Base-by-base conservation (phyloP, 2,329 filamentous ascomycete genomes). In the Colletotrichum sp. region DNA sequence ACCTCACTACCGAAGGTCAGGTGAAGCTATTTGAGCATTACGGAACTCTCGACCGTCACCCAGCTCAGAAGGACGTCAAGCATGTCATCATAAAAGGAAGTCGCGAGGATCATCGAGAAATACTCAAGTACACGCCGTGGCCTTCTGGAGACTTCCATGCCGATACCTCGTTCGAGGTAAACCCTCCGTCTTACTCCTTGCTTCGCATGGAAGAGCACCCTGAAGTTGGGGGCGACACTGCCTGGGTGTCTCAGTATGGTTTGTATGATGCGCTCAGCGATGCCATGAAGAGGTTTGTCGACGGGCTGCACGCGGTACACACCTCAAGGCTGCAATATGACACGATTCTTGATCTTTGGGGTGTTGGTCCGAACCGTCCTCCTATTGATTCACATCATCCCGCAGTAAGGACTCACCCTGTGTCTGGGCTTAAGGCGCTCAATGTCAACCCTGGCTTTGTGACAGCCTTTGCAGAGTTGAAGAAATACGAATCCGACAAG, bases 191-290 rank as follows among this genome's bases (percentile, higher is more conserved):
- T 2, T 89, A 88, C 74, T 88, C 86, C 2, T 76, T 89, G n/a
- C 80, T 89, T 13, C 82, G 86, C 21, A 88, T 88, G 84, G 85
- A 88, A 76, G 85, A 87, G 66, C 85, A 87, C 71, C 87, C 87
- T 0, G 80, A 80, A 9, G 83, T 86, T 8, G 86, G 86, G 3
- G 86, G 86, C 1, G 86, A 87, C 70, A 88, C 86, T 3, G 84
- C 85, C 3, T 87, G 86, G 86, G 82, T 87, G 21, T 88, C 86
- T 1, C 80, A 82, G 27, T 87, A 86, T 55, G 86, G 85, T 0
- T 79, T 87, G 6, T 87, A 86, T 72, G 86, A 87, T 73, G 79
- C 83, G 1, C 78, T 88, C 16, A 87, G 85, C 65, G 80, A 81
- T 54, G 83, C 83, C 8, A 82, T 86, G 78, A 83, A 85, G 77